A percentile compares a stretch with the other conserved stretches of the same genome.
phyloP scores from a whole-genome alignment of 208 protist genomes.

The Trichomonas tenax region DNA sequence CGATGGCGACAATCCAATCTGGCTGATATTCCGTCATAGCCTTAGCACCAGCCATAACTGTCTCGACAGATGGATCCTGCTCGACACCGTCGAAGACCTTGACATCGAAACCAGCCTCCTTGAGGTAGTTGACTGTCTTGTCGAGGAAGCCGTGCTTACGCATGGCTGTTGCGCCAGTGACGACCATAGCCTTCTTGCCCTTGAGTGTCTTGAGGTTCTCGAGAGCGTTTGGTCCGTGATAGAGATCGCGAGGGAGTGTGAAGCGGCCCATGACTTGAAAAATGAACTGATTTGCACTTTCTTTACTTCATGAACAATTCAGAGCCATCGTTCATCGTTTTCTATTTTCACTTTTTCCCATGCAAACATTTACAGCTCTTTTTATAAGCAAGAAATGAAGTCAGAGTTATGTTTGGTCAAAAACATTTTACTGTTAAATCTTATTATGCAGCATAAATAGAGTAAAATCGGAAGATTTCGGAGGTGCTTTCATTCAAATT shows the following conservation, averaged over 20 bases:
- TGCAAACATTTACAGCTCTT: no score
- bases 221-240: neutral
- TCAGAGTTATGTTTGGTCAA: no score
- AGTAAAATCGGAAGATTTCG: no score
- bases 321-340: no score
- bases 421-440: no score
- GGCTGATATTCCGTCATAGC: neutral
- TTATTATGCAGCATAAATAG: no score
- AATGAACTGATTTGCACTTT: neutral
- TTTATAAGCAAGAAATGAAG: no score
- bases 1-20: constrained; percentile 28
- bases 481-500: no score
- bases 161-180: neutral
- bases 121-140: neutral
- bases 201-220: neutral
- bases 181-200: neutral
- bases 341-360: no score
- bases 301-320: no score
- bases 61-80: neutral
- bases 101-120: neutral
- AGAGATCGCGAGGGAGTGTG: neutral
- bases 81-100: neutral
- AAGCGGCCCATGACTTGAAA: neutral
- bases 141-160: neutral
- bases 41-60: neutral